A percentile compares a stretch with the other conserved stretches of the same genome.
These are phyloP conservation scores for Paspalum vaginatum DNA, from an alignment of 176 grass and related monocot genomes.

Conservation along the genomic window DNA sequence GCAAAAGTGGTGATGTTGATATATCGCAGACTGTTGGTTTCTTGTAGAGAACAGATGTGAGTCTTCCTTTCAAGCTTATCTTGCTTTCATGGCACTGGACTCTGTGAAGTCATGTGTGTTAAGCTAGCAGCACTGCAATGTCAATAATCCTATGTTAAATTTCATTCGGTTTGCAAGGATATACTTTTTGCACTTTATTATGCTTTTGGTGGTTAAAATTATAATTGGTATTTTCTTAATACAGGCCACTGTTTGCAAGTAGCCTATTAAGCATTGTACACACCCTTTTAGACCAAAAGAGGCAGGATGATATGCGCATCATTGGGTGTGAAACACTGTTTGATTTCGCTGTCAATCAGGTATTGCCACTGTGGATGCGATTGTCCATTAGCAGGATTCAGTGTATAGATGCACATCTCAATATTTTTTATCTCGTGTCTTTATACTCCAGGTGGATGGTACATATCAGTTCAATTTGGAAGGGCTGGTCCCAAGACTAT, in stretches of 20 bases:
- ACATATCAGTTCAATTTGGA: conserved; percentile 99
- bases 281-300: conserved; percentile 97
- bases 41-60: conserved; percentile 96
- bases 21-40: conserved; percentile 85
- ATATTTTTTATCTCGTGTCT: conserved; percentile 38
- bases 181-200: conserved; percentile 23
- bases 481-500: conserved; percentile 82
- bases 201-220: conserved; percentile 22
- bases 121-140: conserved; percentile 18
- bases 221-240: conserved; percentile 40
- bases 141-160: conserved; percentile 1
- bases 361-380: conserved; percentile 37
- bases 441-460: conserved; percentile 81
- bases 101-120: conserved; percentile 3
- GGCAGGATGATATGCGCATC: conserved; percentile 84
- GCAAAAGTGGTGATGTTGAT: conserved; percentile 92
- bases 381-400: conserved; percentile 26
- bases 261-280: conserved; percentile 87
- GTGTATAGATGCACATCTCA: not conserved
- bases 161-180: conserved; percentile 28
- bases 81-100: not conserved
- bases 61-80: conserved; percentile 34
- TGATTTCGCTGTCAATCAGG: conserved; percentile 95
- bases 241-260: conserved; percentile 92
- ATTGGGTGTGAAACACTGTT: conserved; percentile 94